A percentile compares a stretch with the other conserved stretches of the same genome.
phyloP scores from a whole-genome alignment of 345 rosid species.

The Syzygium jambos region DNA sequence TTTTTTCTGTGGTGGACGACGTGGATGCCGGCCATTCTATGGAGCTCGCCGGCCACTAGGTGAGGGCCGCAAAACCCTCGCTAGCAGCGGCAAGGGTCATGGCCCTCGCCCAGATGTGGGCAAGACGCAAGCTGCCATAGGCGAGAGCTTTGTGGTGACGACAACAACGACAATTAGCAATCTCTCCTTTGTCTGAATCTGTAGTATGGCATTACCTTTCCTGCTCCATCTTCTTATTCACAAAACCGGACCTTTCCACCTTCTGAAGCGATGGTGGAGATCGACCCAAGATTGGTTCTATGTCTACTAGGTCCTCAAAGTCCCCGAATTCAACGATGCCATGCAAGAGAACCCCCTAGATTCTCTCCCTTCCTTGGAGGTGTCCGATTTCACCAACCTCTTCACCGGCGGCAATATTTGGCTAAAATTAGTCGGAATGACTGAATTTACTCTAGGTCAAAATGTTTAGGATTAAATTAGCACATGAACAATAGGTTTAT shows the following conservation, averaged over 20 bases:
- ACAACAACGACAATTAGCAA: background rate
- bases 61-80: too few species aligned
- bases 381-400: slow-evolving; percentile 76
- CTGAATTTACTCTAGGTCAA: too few species aligned
- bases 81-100: too few species aligned
- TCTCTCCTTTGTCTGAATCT: background rate
- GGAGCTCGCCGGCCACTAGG: too few species aligned
- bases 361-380: slow-evolving; percentile 56
- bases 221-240: background rate
- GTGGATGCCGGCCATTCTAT: too few species aligned
- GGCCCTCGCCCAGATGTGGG: too few species aligned
- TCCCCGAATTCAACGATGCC: slow-evolving; percentile 57
- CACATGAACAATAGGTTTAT: too few species aligned
- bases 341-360: slow-evolving; percentile 57
- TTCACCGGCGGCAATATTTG: slow-evolving; percentile 29
- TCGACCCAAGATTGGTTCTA: background rate
- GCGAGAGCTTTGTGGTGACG: too few species aligned
- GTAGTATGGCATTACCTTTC: background rate
- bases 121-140: too few species aligned
- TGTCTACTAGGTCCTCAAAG: slow-evolving; percentile 44
- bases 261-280: background rate
- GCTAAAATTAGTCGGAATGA: too few species aligned
- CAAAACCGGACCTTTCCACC: slow-evolving; percentile 1
- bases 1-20: too few species aligned
- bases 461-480: too few species aligned